Evolutionary conservation across 805 yeast species (phyloP).

Genomic region (Kazachstania kunashirensis): DNA sequence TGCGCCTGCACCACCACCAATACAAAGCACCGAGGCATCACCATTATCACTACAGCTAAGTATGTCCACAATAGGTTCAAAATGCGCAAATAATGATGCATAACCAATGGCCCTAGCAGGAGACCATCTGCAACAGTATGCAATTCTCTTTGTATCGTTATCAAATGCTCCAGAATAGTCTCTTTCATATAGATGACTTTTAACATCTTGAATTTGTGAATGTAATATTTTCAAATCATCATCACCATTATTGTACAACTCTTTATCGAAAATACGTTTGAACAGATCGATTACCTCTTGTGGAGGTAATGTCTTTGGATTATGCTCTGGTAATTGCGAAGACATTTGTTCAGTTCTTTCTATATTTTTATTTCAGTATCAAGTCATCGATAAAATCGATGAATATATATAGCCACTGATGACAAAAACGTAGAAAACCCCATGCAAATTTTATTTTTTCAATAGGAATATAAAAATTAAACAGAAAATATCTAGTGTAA

Average conservation of each 20-base stretch:
- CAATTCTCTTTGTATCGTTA: conserved; percentile 51
- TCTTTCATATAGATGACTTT: conserved; percentile 57
- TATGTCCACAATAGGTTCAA: conserved; percentile 27
- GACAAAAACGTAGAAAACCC: background rate
- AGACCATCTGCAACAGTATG: conserved; percentile 79
- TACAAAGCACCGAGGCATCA: conserved; percentile 39
- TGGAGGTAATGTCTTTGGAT: conserved; percentile 20
- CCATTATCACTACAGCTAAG: conserved; percentile 9
- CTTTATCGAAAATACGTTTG: conserved; percentile 20
- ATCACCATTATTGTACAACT: conserved; percentile 15
- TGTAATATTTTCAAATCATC: conserved; percentile 11
- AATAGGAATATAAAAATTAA: too few species aligned
- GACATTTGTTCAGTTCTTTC: background rate
- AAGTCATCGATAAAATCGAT: background rate
- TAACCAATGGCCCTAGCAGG: conserved; percentile 75
- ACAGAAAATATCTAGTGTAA: too few species aligned
- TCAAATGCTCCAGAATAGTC: conserved; percentile 65
- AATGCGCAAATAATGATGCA: conserved; percentile 50
- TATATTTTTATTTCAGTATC: background rate
- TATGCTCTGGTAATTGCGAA: conserved; percentile 15
- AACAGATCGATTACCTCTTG: conserved; percentile 26
- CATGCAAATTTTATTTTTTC: too few species aligned
- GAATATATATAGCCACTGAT: background rate
- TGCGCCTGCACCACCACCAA: conserved; percentile 90
- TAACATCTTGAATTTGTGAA: conserved; percentile 53